Conservation (phyloP, 805 yeast species). For the Wickerhamiella kurtzmanii region DNA sequence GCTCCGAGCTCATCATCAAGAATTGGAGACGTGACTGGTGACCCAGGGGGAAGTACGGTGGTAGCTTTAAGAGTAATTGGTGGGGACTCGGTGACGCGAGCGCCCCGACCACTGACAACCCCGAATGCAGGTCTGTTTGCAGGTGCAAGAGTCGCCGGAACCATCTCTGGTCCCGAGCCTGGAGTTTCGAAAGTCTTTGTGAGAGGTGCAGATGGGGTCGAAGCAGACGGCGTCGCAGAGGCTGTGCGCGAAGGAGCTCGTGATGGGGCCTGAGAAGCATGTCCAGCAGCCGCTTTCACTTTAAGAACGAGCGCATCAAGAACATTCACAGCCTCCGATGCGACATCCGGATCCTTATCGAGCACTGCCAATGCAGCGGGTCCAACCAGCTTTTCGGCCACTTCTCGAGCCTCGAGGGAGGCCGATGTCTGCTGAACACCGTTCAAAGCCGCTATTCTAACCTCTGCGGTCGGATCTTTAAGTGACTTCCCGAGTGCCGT, state of each 20-base stretch:
- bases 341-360: conserved; percentile 56
- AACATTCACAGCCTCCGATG: conserved; percentile 57
- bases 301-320: conserved; percentile 49
- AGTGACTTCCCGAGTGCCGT: conserved; percentile 79
- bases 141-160: too few species aligned
- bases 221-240: background rate
- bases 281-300: conserved; percentile 34
- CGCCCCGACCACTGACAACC: too few species aligned
- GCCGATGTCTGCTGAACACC: conserved; percentile 57
- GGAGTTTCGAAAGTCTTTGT: too few species aligned
- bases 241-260: background rate
- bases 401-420: conserved; percentile 57
- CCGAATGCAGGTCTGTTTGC: too few species aligned
- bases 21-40: background rate
- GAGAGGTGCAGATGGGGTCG: background rate
- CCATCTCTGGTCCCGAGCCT: too few species aligned
- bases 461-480: conserved; percentile 62
- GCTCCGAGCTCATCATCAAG: conserved; percentile 10
- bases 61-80: background rate
- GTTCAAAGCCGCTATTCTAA: conserved; percentile 60
- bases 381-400: conserved; percentile 68
- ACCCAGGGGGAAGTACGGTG: background rate
- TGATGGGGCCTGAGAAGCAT: conserved; percentile 17
- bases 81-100: background rate
- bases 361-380: conserved; percentile 73